A percentile compares a stretch with the other conserved stretches of the same genome.
Conservation (phyloP, 306 rosid genomes). For the Quercus suber region DNA sequence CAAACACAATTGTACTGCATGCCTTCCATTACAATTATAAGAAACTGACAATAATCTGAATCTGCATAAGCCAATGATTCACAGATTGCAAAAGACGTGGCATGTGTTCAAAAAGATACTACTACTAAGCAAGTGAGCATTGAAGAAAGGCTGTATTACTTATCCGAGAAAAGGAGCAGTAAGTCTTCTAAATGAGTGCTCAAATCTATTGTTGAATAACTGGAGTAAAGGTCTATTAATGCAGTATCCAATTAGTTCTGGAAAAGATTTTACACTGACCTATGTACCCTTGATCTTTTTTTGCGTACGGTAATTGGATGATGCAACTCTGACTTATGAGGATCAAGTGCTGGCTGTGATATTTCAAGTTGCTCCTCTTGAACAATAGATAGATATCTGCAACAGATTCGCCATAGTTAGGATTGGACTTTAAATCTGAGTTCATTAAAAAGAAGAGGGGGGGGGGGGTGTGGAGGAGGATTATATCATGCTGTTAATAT, state of each 20-base stretch:
- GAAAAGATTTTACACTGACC: conserved; percentile 40
- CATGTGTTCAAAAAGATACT: background rate
- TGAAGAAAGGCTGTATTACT: background rate
- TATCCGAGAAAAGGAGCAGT: background rate
- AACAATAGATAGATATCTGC: conserved; percentile 76
- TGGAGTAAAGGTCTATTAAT: background rate
- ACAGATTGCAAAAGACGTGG: background rate
- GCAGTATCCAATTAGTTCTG: background rate
- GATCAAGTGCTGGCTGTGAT: conserved; percentile 98
- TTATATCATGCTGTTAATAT: background rate
- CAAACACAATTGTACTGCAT: background rate
- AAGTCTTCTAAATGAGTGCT: background rate
- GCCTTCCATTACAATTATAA: background rate
- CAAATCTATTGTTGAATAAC: background rate
- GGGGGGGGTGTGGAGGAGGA: fast-evolving
- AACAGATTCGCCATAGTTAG: conserved; percentile 21
- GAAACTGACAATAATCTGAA: background rate
- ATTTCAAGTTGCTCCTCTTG: conserved; percentile 85
- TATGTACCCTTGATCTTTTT: conserved; percentile 70
- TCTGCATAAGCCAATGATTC: background rate
- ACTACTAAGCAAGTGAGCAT: background rate
- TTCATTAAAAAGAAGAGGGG: background rate
- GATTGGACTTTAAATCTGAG: background rate
- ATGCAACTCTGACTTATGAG: conserved; percentile 74
- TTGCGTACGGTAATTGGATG: conserved; percentile 74